phyloP scores from a whole-genome alignment of 2,329 filamentous ascomycete species.

The Sarocladium strictum region DNA sequence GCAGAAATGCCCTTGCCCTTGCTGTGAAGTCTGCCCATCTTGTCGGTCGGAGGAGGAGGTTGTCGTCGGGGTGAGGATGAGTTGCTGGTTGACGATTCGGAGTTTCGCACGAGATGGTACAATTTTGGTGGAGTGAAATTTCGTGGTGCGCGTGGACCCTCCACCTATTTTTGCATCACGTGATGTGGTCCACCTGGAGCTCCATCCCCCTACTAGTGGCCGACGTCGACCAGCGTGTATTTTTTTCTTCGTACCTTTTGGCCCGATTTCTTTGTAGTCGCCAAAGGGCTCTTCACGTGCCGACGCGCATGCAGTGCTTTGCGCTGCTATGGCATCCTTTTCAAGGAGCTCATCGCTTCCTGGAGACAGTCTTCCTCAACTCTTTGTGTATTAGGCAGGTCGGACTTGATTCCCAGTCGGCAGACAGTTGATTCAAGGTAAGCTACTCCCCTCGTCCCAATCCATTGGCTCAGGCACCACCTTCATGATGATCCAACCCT shows the following conservation, averaged over 20 bases:
- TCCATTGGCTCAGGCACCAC: constrained; percentile 11
- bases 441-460: not conserved
- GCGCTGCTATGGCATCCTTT: constrained; percentile 1
- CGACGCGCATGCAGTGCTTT: too few species aligned
- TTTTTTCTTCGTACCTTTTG: not conserved
- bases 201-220: not conserved
- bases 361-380: too few species aligned
- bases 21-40: constrained; percentile 97
- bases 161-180: not conserved
- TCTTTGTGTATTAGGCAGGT: too few species aligned
- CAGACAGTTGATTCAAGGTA: not conserved
- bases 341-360: not conserved
- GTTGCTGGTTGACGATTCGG: constrained; percentile 12
- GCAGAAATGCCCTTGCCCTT: constrained; percentile 99
- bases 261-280: too few species aligned
- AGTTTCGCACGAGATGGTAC: constrained; percentile 11
- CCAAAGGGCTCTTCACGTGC: too few species aligned
- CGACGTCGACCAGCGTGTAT: constrained; percentile 9
- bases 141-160: constrained; percentile 16
- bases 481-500: constrained; percentile 63
- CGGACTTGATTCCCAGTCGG: not conserved
- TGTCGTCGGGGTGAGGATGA: constrained; percentile 18
- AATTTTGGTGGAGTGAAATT: constrained; percentile 36
- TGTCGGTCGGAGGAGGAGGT: constrained; percentile 41
- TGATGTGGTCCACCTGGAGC: not conserved